A percentile compares a stretch with the other conserved stretches of the same genome.
Evolutionary conservation across 2,329 filamentous ascomycete species (phyloP).

Genomic region (Ophiostoma triangulosporum): DNA sequence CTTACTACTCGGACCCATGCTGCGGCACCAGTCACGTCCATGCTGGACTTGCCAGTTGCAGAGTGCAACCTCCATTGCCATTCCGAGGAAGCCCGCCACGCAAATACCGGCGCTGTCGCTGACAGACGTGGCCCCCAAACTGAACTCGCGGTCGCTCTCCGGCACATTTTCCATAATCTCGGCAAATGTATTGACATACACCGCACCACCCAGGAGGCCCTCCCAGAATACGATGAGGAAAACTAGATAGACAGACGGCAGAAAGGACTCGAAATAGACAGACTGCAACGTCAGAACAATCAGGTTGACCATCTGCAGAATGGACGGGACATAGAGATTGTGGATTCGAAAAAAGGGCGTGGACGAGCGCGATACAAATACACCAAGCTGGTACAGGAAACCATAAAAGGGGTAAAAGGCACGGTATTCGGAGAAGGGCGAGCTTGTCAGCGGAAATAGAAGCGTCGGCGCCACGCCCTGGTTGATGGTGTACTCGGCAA

Average conservation of each 20-base stretch:
- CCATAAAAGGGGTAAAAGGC: slow-evolving; percentile 92
- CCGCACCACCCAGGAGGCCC: slow-evolving; percentile 74
- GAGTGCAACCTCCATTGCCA: slow-evolving; percentile 65
- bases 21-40: slow-evolving; percentile 61
- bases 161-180: slow-evolving; percentile 79
- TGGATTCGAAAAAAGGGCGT: slow-evolving; percentile 77
- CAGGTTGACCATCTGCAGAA: slow-evolving; percentile 73
- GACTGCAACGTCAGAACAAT: slow-evolving; percentile 61
- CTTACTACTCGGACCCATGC: slow-evolving; percentile 30
- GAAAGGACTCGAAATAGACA: slow-evolving; percentile 50
- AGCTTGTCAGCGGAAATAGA: slow-evolving; percentile 63
- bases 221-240: slow-evolving; percentile 89
- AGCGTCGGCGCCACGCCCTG: slow-evolving; percentile 84
- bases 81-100: slow-evolving; percentile 71
- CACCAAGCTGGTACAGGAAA: slow-evolving; percentile 87
- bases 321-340: slow-evolving; percentile 64
- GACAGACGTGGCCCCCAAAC: slow-evolving; percentile 75
- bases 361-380: slow-evolving; percentile 87
- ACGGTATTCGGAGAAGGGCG: slow-evolving; percentile 69
- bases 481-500: slow-evolving; percentile 96
- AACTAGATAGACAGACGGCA: slow-evolving; percentile 76
- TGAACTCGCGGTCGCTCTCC: slow-evolving; percentile 73
- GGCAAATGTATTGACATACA: slow-evolving; percentile 94
- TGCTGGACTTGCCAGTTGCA: slow-evolving; percentile 76
- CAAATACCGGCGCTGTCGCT: slow-evolving; percentile 88